A percentile compares a stretch with the other conserved stretches of the same genome.
These are phyloP conservation scores for Powellomyces hirtus DNA, from an alignment of 192 early-diverging fungal species.

Conservation along the genomic window DNA sequence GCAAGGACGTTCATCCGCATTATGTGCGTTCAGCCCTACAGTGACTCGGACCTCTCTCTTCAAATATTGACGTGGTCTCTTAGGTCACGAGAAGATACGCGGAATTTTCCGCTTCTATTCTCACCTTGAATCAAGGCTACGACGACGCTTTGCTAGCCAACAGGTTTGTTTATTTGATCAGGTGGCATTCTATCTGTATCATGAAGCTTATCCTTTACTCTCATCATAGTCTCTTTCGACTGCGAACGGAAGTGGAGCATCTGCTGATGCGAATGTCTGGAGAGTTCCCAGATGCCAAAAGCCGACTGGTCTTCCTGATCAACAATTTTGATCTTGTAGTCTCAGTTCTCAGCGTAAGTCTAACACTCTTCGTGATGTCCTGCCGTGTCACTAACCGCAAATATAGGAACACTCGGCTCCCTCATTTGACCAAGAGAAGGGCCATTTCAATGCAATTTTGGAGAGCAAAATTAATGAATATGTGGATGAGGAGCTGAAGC, in stretches of 20 bases:
- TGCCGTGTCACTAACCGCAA: background rate
- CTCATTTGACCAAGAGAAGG: conserved; percentile 49
- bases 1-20: conserved; percentile 76
- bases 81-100: conserved; percentile 87
- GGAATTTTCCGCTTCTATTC: conserved; percentile 88
- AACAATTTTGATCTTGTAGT: conserved; percentile 93
- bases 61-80: too few species aligned
- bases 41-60: background rate
- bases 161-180: conserved; percentile 52
- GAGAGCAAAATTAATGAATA: conserved; percentile 68
- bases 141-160: conserved; percentile 78
- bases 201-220: background rate
- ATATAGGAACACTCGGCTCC: conserved; percentile 43
- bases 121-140: conserved; percentile 83
- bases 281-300: conserved; percentile 67
- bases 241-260: conserved; percentile 74
- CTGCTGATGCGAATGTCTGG: conserved; percentile 73
- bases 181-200: too few species aligned
- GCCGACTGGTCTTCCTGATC: conserved; percentile 78
- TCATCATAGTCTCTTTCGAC: conserved; percentile 60
- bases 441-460: conserved; percentile 60
- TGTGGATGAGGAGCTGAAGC: conserved; percentile 85
- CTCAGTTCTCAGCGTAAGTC: conserved; percentile 68
- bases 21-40: conserved; percentile 70
- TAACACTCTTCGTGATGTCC: background rate